These are phyloP conservation scores for Calycina herbarum DNA, from an alignment of 2,329 filamentous ascomycete species.

Conservation along the genomic window DNA sequence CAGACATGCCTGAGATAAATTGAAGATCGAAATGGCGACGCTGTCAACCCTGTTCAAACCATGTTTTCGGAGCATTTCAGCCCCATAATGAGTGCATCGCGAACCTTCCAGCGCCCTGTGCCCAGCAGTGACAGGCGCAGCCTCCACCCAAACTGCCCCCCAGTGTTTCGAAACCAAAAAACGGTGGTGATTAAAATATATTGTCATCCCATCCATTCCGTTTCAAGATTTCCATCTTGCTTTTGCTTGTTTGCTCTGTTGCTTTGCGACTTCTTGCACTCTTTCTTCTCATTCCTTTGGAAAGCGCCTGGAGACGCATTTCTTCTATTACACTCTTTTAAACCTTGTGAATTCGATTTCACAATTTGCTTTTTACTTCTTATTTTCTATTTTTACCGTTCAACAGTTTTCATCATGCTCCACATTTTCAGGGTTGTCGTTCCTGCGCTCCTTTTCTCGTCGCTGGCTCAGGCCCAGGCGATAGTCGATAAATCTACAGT, in stretches of 20 bases:
- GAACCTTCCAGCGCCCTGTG: not conserved
- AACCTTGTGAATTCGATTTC: not conserved
- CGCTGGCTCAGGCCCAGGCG: constrained; percentile 15
- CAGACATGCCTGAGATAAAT: not conserved
- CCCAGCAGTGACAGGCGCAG: not conserved
- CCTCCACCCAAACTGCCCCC: not conserved
- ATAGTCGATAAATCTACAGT: constrained; percentile 24
- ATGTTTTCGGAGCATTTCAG: not conserved
- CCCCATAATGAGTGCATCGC: not conserved
- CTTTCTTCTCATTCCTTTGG: not conserved
- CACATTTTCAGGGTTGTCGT: constrained; percentile 13
- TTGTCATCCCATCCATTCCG: not conserved
- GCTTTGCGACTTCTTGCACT: not conserved
- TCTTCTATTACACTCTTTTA: constrained; percentile 21
- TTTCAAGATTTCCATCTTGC: not conserved
- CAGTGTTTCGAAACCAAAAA: not conserved
- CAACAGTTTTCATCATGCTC: constrained; percentile 15
- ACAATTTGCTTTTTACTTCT: not conserved
- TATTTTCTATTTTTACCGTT: constrained; percentile 9
- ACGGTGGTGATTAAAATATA: not conserved
- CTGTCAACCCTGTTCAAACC: not conserved
- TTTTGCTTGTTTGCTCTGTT: not conserved
- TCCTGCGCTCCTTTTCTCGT: constrained; percentile 18
- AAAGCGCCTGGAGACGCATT: constrained; percentile 23
- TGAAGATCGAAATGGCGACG: not conserved